These are phyloP conservation scores for Bipolaris zeicola DNA, from an alignment of 2,329 filamentous ascomycete species.

Conservation along the genomic window DNA sequence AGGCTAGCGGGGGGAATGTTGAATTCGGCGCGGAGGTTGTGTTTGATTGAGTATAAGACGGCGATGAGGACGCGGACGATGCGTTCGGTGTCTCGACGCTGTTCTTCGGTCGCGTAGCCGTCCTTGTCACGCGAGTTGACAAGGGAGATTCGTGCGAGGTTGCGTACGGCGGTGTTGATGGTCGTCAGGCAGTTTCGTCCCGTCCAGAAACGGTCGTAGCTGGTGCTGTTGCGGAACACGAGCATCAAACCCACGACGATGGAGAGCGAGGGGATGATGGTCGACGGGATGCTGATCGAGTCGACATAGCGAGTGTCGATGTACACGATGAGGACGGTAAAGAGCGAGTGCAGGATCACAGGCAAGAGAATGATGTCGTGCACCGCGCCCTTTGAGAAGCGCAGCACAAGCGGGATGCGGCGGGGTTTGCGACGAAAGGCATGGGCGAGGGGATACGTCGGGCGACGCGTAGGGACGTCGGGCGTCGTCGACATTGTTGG, in stretches of 20 bases:
- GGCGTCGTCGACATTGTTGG: constrained; percentile 13
- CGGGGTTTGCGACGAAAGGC: constrained; percentile 54
- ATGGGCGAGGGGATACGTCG: constrained; percentile 55
- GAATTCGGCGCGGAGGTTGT: constrained; percentile 68
- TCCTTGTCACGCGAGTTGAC: constrained; percentile 50
- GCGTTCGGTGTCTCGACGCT: constrained; percentile 63
- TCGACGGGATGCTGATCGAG: constrained; percentile 61
- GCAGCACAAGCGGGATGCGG: constrained; percentile 67
- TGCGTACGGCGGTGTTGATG: constrained; percentile 64
- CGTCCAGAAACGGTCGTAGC: constrained; percentile 69
- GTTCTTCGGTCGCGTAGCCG: constrained; percentile 36
- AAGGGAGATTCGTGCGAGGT: constrained; percentile 63
- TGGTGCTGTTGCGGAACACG: constrained; percentile 69
- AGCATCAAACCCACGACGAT: constrained; percentile 72
- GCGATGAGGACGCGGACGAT: constrained; percentile 65
- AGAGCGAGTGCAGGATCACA: constrained; percentile 62
- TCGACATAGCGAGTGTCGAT: constrained; percentile 58
- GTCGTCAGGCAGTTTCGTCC: constrained; percentile 63
- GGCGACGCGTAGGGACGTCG: constrained; percentile 29
- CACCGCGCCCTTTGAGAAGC: constrained; percentile 68
- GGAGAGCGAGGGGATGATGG: constrained; percentile 66
- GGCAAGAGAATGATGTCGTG: constrained; percentile 64
- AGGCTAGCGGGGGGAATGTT: constrained; percentile 49
- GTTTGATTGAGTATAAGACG: constrained; percentile 67
- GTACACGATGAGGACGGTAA: constrained; percentile 64